These are phyloP conservation scores for Tetratostichococcus sp. DNA, from an alignment of 139 green algal species.

Conservation along the genomic window DNA sequence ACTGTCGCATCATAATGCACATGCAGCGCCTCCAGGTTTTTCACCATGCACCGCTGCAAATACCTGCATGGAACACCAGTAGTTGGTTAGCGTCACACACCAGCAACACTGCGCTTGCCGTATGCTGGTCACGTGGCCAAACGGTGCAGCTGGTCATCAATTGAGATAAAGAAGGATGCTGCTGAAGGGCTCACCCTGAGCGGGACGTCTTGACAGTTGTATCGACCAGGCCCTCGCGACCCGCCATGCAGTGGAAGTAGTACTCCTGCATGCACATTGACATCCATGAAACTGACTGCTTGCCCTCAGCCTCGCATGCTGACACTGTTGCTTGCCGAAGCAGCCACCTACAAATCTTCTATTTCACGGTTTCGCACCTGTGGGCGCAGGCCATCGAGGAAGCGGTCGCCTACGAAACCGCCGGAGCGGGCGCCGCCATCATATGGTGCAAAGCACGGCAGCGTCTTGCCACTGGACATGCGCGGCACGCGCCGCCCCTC, in stretches of 20 bases:
- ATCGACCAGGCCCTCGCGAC: conserved; percentile 94
- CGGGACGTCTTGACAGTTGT: conserved; percentile 96
- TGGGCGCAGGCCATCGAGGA: conserved; percentile 53
- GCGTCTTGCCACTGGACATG: conserved; percentile 89
- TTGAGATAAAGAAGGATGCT: no score
- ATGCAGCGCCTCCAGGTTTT: conserved; percentile 90
- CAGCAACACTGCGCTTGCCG: no score
- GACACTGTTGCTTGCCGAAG: no score
- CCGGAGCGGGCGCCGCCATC: conserved; percentile 72
- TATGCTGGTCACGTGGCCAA: no score
- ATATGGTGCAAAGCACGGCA: conserved; percentile 94
- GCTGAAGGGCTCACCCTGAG: conserved; percentile 47
- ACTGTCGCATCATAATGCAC: conserved; percentile 89
- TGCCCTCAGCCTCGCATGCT: no score
- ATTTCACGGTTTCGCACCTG: not conserved
- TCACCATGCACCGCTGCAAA: conserved; percentile 85
- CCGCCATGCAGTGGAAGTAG: conserved; percentile 99
- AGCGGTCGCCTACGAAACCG: conserved; percentile 93
- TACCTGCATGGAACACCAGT: conserved; percentile 29
- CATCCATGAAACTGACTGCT: no score
- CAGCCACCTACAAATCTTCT: no score
- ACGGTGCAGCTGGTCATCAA: no score
- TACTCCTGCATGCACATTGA: conserved; percentile 78
- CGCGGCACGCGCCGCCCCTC: conserved; percentile 91
- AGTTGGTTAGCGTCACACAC: not conserved